Evolutionary conservation across 768 basidiomycete species (phyloP).

Genomic region (Leccinum obscurum): DNA sequence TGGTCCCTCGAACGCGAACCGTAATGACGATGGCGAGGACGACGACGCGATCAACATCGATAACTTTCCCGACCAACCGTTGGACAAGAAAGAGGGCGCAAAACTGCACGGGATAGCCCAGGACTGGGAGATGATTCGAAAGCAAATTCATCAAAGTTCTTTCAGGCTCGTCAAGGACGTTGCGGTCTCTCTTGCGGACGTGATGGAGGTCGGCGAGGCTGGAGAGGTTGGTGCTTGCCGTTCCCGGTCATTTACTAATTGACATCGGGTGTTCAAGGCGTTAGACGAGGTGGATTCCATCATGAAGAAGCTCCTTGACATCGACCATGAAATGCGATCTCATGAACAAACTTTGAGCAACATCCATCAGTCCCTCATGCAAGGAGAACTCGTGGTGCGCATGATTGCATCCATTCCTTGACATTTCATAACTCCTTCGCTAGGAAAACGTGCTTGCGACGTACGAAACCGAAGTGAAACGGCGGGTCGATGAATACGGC

Average conservation of each 20-base stretch:
- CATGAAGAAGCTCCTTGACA: constrained; percentile 70
- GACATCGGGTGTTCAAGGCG: constrained; percentile 37
- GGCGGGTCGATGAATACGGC: constrained; percentile 46
- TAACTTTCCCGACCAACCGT: constrained; percentile 66
- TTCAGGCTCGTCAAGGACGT: constrained; percentile 51
- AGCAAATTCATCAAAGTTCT: constrained; percentile 44
- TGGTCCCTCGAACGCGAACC: constrained; percentile 21
- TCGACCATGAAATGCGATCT: constrained; percentile 56
- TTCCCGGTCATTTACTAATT: background rate
- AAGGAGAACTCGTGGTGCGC: constrained; percentile 61
- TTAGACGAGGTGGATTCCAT: constrained; percentile 60
- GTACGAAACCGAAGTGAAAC: constrained; percentile 51
- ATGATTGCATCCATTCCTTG: background rate
- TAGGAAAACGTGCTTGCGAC: constrained; percentile 52
- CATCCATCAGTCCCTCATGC: constrained; percentile 55
- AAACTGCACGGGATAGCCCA: constrained; percentile 57
- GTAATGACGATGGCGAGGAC: constrained; percentile 39
- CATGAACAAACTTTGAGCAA: constrained; percentile 55
- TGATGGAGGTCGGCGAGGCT: constrained; percentile 51
- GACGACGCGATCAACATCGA: constrained; percentile 59
- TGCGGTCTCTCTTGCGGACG: constrained; percentile 61
- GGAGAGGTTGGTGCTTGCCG: constrained; percentile 44
- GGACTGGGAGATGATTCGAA: constrained; percentile 62
- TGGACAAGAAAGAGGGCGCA: constrained; percentile 50
- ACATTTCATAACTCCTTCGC: background rate